Evolutionary conservation across 2,329 filamentous ascomycete genomes (phyloP).

Genomic region (Sarocladium brachiariae): DNA sequence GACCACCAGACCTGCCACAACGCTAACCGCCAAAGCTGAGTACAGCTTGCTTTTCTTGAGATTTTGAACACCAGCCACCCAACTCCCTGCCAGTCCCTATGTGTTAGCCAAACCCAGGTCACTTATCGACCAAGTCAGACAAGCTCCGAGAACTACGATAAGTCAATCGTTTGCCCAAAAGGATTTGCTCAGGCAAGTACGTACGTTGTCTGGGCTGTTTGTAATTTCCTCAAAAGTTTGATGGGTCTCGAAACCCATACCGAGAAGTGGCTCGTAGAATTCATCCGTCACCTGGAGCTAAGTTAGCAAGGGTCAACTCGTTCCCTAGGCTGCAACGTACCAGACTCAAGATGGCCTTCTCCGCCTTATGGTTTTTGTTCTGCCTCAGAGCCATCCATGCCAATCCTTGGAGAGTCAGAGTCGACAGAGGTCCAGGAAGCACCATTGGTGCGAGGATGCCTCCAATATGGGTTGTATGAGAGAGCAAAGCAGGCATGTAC

Average conservation of each 20-base stretch:
- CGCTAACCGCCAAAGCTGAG: no score
- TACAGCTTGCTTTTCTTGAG: no score
- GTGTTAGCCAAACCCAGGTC: no score
- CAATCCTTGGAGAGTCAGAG: constrained; percentile 66
- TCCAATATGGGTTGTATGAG: constrained; percentile 53
- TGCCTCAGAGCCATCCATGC: constrained; percentile 76
- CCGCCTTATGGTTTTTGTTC: constrained; percentile 70
- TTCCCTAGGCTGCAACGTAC: constrained; percentile 43
- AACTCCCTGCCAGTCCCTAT: no score
- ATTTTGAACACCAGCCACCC: no score
- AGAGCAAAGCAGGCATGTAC: constrained; percentile 62
- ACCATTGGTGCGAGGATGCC: constrained; percentile 79
- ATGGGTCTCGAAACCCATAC: constrained; percentile 73
- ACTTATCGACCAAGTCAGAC: not conserved
- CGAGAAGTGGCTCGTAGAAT: constrained; percentile 63
- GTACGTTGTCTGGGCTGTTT: constrained; percentile 49
- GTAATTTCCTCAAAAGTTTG: constrained; percentile 80
- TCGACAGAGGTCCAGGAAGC: constrained; percentile 60
- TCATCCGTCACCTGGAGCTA: constrained; percentile 57
- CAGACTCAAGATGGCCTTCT: constrained; percentile 70
- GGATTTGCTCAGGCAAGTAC: constrained; percentile 41
- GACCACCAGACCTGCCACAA: no score
- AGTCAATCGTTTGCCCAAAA: not conserved
- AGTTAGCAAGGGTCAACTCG: not conserved
- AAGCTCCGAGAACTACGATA: not conserved